phyloP scores from a whole-genome alignment of 2,329 filamentous ascomycete genomes.

The Colletotrichum tamarilloi region DNA sequence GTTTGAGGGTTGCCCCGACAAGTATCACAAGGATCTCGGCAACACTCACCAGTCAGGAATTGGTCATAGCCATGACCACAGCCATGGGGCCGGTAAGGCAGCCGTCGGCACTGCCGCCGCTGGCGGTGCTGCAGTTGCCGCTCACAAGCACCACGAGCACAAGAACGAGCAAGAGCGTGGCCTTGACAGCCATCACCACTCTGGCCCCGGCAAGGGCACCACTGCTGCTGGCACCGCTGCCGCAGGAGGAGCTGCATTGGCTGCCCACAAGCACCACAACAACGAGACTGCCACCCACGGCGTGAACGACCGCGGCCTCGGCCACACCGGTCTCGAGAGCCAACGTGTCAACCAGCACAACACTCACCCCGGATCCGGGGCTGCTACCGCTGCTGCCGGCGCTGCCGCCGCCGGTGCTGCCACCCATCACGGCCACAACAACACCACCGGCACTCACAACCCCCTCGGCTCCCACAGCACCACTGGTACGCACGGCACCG shows the following conservation, averaged over 20 bases:
- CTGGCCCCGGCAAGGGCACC: neutral
- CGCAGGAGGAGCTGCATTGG: neutral
- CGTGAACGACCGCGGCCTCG: neutral
- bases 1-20: slow-evolving; percentile 68
- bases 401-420: neutral
- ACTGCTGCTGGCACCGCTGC: slow-evolving; percentile 5
- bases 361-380: neutral
- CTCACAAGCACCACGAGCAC: slow-evolving; percentile 5
- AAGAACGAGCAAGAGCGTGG: neutral
- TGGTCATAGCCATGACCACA: neutral
- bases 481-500: neutral
- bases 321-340: neutral
- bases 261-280: slow-evolving; percentile 9
- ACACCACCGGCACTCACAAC: neutral
- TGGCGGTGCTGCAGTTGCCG: neutral
- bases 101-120: neutral
- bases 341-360: neutral
- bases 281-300: neutral
- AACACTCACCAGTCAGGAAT: slow-evolving; percentile 18
- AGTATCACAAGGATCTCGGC: slow-evolving; percentile 45
- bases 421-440: neutral
- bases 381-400: neutral
- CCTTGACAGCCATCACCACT: neutral
- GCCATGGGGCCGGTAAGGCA: neutral
- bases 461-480: neutral